Evolutionary conservation across 179 eudicot genomes (phyloP).

Genomic region (Drosera spatulata): DNA sequence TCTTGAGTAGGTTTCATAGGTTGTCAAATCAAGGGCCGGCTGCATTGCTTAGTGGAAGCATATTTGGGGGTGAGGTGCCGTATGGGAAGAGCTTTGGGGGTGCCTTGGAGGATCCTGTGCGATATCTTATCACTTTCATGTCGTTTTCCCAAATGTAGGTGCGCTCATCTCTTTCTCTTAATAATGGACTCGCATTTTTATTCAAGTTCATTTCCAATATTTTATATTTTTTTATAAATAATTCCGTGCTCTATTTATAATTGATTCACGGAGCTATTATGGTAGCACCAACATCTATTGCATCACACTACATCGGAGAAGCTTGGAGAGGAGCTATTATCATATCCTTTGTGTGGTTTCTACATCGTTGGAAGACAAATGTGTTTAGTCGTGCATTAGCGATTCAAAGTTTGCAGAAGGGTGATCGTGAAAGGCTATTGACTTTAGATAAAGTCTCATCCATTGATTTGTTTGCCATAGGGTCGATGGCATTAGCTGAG

Average conservation of each 20-base stretch:
- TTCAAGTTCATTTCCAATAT: neutral
- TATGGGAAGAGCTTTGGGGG: constrained; percentile 92
- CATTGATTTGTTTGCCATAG: constrained; percentile 68
- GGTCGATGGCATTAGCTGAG: constrained; percentile 81
- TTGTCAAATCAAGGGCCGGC: constrained; percentile 63
- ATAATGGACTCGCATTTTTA: no score
- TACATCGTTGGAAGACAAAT: constrained; percentile 84
- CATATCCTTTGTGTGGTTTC: constrained; percentile 81
- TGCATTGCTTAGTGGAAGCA: constrained; percentile 38
- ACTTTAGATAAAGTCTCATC: constrained; percentile 72
- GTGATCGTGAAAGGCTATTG: constrained; percentile 55
- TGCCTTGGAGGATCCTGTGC: constrained; percentile 74
- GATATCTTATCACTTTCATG: constrained; percentile 65
- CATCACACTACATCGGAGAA: constrained; percentile 50
- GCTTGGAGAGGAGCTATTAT: constrained; percentile 75
- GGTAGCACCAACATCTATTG: constrained; percentile 67
- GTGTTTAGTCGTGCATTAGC: constrained; percentile 60
- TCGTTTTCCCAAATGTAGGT: constrained; percentile 78
- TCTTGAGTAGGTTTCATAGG: constrained; percentile 62
- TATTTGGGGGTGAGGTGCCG: constrained; percentile 49
- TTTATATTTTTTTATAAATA: neutral
- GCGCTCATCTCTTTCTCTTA: neutral
- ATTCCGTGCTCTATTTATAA: constrained; percentile 1
- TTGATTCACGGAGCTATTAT: constrained; percentile 40
- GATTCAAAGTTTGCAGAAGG: constrained; percentile 17